These are phyloP conservation scores for Amanita thiersii DNA, from an alignment of 768 basidiomycete species.

Conservation along the genomic window DNA sequence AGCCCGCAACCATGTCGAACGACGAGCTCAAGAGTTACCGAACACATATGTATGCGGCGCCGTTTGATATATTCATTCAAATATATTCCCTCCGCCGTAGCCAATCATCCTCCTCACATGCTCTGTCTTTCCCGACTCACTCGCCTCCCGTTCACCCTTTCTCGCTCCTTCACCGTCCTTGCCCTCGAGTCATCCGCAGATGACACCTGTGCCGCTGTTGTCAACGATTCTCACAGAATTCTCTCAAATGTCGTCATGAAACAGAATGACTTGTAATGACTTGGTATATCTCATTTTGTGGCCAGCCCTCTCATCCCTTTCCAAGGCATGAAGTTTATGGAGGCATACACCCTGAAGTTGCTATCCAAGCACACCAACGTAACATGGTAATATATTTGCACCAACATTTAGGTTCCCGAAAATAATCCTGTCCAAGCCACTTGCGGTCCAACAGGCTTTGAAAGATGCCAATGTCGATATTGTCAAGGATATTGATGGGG, in stretches of 20 bases:
- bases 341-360: conserved; percentile 74
- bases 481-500: conserved; percentile 65
- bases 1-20: conserved; percentile 5
- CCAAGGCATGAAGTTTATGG: conserved; percentile 50
- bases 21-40: background rate
- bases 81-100: background rate
- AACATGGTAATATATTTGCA: conserved; percentile 49
- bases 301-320: conserved; percentile 1
- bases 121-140: no score
- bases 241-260: conserved; percentile 83
- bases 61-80: background rate
- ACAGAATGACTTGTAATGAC: conserved; percentile 61
- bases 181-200: conserved; percentile 88
- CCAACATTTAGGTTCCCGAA: background rate
- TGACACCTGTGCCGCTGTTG: conserved; percentile 87
- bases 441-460: conserved; percentile 63
- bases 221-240: conserved; percentile 59
- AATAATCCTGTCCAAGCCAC: conserved; percentile 42
- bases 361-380: conserved; percentile 70
- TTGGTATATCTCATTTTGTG: background rate
- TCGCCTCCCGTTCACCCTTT: background rate
- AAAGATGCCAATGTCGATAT: conserved; percentile 48
- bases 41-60: no score
- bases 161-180: conserved; percentile 50
- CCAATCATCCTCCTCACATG: no score